Conservation (phyloP, 108 stramenopile genomes). For the Cyclotella cryptica region DNA sequence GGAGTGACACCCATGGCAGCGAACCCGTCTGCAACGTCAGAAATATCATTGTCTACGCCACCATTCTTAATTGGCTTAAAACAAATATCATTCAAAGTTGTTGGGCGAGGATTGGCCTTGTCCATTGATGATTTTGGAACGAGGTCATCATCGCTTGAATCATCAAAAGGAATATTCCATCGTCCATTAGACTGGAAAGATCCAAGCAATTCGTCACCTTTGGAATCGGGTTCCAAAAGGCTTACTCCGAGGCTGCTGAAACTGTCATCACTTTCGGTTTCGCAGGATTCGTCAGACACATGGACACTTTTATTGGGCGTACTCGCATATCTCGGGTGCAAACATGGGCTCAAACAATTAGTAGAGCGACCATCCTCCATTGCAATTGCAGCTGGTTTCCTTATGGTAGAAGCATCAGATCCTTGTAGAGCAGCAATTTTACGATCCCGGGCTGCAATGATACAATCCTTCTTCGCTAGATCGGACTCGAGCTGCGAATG, state of each 20-base stretch:
- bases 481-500: conserved; percentile 7
- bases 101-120: neutral
- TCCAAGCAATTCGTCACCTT: neutral
- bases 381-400: neutral
- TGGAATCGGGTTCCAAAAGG: neutral
- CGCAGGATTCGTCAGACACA: conserved; percentile 26
- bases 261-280: conserved; percentile 10
- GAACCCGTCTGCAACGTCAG: neutral
- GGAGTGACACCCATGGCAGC: neutral
- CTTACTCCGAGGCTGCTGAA: neutral
- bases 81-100: conserved; percentile 5
- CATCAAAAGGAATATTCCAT: conserved; percentile 32
- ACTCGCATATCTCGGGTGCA: neutral
- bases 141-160: conserved; percentile 10
- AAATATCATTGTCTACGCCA: neutral
- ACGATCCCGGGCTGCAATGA: conserved; percentile 21
- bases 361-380: neutral
- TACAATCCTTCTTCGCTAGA: conserved; percentile 4
- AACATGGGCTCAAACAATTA: neutral
- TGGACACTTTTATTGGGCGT: neutral
- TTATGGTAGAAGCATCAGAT: neutral
- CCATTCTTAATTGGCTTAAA: conserved; percentile 9
- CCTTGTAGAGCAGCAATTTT: conserved; percentile 19
- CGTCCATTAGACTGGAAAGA: neutral
- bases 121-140: neutral